Conservation (phyloP, 139 green algal species). For the Chlamydomonas asymmetrica region DNA sequence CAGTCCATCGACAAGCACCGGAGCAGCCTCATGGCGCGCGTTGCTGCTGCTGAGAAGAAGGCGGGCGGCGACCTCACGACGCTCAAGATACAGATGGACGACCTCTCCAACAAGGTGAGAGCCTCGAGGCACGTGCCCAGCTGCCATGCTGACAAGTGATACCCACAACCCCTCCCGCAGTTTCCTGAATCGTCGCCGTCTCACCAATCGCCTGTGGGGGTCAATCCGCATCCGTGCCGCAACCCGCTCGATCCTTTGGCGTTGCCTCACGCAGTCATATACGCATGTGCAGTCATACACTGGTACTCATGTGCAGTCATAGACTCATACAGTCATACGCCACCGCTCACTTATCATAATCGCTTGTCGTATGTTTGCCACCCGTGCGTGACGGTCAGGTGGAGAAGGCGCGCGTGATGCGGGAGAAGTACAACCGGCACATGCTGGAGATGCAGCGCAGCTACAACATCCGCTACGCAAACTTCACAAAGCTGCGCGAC, state of each 20-base stretch:
- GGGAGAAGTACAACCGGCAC: background rate
- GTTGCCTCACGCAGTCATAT: no score
- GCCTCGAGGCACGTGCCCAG: background rate
- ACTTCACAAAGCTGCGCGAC: constrained; percentile 24
- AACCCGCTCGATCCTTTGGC: no score
- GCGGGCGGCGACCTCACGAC: constrained; percentile 29
- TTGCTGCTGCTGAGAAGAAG: constrained; percentile 5
- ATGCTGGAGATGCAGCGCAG: constrained; percentile 3
- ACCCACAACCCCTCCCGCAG: background rate
- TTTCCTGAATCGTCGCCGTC: background rate
- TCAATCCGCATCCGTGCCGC: background rate
- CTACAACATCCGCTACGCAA: constrained; percentile 9
- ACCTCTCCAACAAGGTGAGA: background rate
- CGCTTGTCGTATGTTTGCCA: no score
- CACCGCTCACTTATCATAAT: no score
- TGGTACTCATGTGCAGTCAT: background rate
- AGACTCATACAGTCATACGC: background rate
- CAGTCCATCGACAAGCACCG: constrained; percentile 5
- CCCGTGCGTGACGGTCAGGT: no score
- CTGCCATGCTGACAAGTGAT: background rate
- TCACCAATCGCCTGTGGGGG: background rate
- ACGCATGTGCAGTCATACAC: background rate
- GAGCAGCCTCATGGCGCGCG: background rate
- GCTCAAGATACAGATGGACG: constrained; percentile 16
- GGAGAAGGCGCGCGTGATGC: background rate